A percentile compares a stretch with the other conserved stretches of the same genome.
Evolutionary conservation across 352 stramenopile species (phyloP).

Genomic region (Phytophthora cactorum): DNA sequence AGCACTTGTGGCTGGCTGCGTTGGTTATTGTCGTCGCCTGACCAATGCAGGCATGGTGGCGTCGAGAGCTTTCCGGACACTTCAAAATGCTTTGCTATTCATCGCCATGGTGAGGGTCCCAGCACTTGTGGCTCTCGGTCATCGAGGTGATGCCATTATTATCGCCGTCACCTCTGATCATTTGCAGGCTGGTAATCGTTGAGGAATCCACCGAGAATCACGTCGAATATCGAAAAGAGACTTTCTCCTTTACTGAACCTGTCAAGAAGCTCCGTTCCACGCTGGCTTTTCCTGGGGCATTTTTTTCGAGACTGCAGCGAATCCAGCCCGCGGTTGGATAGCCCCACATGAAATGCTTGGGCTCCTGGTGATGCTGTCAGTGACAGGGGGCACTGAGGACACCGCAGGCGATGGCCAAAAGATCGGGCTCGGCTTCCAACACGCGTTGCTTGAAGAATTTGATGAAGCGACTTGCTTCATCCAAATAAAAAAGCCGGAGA

Average conservation of each 20-base stretch:
- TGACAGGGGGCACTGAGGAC: background rate
- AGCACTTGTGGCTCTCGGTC: too few relatives aligned
- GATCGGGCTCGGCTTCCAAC: background rate
- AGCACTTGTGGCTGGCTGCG: too few relatives aligned
- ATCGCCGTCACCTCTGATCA: background rate
- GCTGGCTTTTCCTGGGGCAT: slow-evolving; percentile 17
- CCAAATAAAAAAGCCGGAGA: slow-evolving; percentile 29
- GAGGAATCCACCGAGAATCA: slow-evolving; percentile 30
- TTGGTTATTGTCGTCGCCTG: too few relatives aligned
- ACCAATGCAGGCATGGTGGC: too few relatives aligned
- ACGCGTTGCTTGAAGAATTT: background rate
- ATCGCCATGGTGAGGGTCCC: background rate
- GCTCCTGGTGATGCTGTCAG: background rate
- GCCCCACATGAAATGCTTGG: slow-evolving; percentile 10
- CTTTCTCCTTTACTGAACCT: slow-evolving; percentile 18
- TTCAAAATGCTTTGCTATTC: too few relatives aligned
- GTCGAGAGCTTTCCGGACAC: too few relatives aligned
- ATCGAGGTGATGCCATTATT: too few relatives aligned
- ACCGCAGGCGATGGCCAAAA: background rate
- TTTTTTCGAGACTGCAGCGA: slow-evolving; percentile 25
- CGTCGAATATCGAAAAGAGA: slow-evolving; percentile 16
- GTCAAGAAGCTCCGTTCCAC: slow-evolving; percentile 6
- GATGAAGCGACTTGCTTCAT: background rate
- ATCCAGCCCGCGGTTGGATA: slow-evolving; percentile 3
- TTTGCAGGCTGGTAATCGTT: slow-evolving; percentile 18